These are phyloP conservation scores for Ascochyta viciae-villosae DNA, from an alignment of 2,329 filamentous ascomycete species.

Conservation along the genomic window DNA sequence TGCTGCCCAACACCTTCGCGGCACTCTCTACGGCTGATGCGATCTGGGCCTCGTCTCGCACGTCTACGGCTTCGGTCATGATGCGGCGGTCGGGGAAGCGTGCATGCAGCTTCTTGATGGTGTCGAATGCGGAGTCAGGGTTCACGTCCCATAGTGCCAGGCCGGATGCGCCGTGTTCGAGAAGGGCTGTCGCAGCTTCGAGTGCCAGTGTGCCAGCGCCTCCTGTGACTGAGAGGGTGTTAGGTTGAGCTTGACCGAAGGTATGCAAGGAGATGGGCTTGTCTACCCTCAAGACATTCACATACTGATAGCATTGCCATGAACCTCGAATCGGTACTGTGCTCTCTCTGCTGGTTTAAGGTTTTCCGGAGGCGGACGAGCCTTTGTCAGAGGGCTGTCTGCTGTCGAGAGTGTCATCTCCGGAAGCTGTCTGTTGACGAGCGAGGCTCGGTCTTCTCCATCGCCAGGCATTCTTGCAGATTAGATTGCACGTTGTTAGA, in stretches of 20 bases:
- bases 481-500: background rate
- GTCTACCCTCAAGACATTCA: conserved; percentile 26
- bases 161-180: conserved; percentile 70
- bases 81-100: conserved; percentile 65
- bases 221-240: conserved; percentile 61
- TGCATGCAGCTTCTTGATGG: conserved; percentile 56
- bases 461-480: conserved; percentile 41
- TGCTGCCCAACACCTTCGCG: conserved; percentile 54
- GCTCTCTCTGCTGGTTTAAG: conserved; percentile 53
- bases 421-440: conserved; percentile 54
- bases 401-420: conserved; percentile 59
- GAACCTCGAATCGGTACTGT: conserved; percentile 58
- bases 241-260: conserved; percentile 3
- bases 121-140: conserved; percentile 50
- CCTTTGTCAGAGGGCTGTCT: conserved; percentile 53
- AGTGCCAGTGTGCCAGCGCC: conserved; percentile 70
- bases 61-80: conserved; percentile 62
- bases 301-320: conserved; percentile 62
- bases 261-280: background rate
- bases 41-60: conserved; percentile 62
- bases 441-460: conserved; percentile 51
- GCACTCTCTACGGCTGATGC: conserved; percentile 48
- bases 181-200: conserved; percentile 65
- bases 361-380: conserved; percentile 52
- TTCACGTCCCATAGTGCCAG: conserved; percentile 68